Evolutionary conservation across 352 stramenopile species (phyloP).

Genomic region (Pythium sp.): DNA sequence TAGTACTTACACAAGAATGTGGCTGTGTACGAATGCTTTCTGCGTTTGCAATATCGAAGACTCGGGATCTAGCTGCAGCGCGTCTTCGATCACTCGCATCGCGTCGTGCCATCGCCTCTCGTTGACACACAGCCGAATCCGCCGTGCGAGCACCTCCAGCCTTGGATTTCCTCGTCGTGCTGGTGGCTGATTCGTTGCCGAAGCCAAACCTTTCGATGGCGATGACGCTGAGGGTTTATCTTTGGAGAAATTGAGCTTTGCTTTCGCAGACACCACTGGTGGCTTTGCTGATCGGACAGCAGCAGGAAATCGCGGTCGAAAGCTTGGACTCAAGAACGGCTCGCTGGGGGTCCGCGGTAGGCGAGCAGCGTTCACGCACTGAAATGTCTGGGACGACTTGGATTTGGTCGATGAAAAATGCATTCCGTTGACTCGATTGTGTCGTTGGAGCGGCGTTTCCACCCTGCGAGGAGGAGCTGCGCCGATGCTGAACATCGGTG

Average conservation of each 20-base stretch:
- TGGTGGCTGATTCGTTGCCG: background rate
- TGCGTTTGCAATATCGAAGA: background rate
- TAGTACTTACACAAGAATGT: background rate
- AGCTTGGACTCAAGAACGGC: slow-evolving; percentile 7
- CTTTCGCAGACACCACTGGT: background rate
- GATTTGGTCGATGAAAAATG: background rate
- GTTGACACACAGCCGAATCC: background rate
- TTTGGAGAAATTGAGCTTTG: slow-evolving; percentile 2
- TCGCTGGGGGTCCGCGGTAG: background rate
- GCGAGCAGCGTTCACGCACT: background rate
- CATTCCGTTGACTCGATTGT: slow-evolving; percentile 1
- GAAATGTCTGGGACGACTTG: background rate
- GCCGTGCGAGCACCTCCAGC: slow-evolving; percentile 1
- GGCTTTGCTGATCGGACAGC: slow-evolving; percentile 2
- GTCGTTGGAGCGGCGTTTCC: slow-evolving; percentile 3
- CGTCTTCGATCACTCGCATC: slow-evolving; percentile 1
- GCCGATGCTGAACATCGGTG: slow-evolving; percentile 1
- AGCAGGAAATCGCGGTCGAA: background rate
- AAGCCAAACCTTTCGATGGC: background rate
- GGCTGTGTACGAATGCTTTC: background rate
- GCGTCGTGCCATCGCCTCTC: slow-evolving; percentile 2
- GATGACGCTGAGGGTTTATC: background rate
- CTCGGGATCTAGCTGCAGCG: background rate
- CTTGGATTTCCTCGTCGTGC: background rate
- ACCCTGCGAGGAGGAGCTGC: background rate